Conservation (phyloP, 768 basidiomycete species). For the Leucosporidium scottii region DNA sequence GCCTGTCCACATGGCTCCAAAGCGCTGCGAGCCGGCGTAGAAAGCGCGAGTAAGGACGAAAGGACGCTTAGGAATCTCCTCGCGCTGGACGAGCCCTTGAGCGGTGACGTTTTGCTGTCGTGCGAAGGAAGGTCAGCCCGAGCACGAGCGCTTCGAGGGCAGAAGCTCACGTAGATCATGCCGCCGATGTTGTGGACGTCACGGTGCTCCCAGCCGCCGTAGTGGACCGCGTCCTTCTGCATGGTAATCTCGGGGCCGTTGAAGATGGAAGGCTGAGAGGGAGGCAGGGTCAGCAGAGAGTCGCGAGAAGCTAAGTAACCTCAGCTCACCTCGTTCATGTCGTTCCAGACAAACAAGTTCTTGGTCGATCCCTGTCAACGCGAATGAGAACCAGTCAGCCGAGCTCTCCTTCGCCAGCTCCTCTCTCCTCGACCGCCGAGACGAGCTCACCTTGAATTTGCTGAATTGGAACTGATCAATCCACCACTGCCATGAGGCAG, state of each 20-base stretch:
- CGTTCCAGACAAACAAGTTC: slow-evolving; percentile 91
- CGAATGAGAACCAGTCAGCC: no score
- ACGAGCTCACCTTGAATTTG: slow-evolving; percentile 45
- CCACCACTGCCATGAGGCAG: slow-evolving; percentile 85
- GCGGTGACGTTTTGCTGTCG: slow-evolving; percentile 74
- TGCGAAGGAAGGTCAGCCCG: neutral
- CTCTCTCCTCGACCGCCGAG: no score
- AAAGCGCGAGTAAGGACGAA: slow-evolving; percentile 95
- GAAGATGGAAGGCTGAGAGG: slow-evolving; percentile 82
- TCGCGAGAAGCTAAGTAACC: neutral
- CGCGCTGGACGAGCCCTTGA: slow-evolving; percentile 68
- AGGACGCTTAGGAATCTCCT: slow-evolving; percentile 68
- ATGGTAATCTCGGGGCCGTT: slow-evolving; percentile 93
- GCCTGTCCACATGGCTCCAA: slow-evolving; percentile 97
- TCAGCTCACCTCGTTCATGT: slow-evolving; percentile 86
- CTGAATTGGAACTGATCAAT: slow-evolving; percentile 65
- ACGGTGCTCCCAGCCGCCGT: slow-evolving; percentile 95
- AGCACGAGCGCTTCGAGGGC: neutral
- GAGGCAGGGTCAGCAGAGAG: slow-evolving; percentile 5
- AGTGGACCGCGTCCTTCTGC: slow-evolving; percentile 68
- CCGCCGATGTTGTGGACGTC: slow-evolving; percentile 97
- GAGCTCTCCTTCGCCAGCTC: slow-evolving; percentile 55
- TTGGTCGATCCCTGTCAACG: slow-evolving; percentile 60
- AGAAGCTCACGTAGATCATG: slow-evolving; percentile 58
- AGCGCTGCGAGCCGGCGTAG: slow-evolving; percentile 90